Percentiles rank a stretch among this genome's conserved stretches.
phyloP scores from a whole-genome alignment of 2,329 filamentous ascomycete genomes.

The Aureobasidium sp. region DNA sequence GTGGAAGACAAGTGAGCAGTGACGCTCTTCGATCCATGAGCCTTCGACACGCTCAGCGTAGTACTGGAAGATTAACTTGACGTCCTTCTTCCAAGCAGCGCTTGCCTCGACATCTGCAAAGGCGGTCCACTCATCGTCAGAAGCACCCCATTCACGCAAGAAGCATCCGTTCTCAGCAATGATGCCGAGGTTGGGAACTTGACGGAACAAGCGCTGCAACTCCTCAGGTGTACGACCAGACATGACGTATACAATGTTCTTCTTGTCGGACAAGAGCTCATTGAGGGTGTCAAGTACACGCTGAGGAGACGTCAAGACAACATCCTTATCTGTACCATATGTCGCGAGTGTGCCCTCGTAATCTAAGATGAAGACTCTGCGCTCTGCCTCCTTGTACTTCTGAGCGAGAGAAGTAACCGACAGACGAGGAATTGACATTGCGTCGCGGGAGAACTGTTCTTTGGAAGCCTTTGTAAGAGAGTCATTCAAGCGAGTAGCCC shows the following conservation, averaged over 20 bases:
- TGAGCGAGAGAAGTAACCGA: constrained; percentile 58
- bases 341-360: constrained; percentile 89
- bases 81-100: constrained; percentile 72
- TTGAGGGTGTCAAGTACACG: constrained; percentile 76
- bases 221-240: constrained; percentile 81
- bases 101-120: constrained; percentile 68
- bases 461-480: constrained; percentile 70
- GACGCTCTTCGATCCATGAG: constrained; percentile 81
- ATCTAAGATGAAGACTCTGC: constrained; percentile 80
- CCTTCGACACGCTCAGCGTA: constrained; percentile 86
- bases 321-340: constrained; percentile 76
- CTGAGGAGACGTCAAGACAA: constrained; percentile 79
- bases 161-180: constrained; percentile 96
- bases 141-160: constrained; percentile 58
- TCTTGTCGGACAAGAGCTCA: constrained; percentile 70
- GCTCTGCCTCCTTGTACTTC: constrained; percentile 58
- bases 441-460: constrained; percentile 77
- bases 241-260: constrained; percentile 90
- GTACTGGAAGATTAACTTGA: constrained; percentile 76
- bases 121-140: constrained; percentile 62
- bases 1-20: constrained; percentile 86
- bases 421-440: constrained; percentile 77
- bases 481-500: constrained; percentile 70
- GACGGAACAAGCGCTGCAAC: constrained; percentile 76
- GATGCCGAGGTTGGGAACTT: constrained; percentile 74